Percentiles rank a stretch among this genome's conserved stretches.
Conservation (phyloP, 768 basidiomycete genomes). For the Kwoniella sp. region DNA sequence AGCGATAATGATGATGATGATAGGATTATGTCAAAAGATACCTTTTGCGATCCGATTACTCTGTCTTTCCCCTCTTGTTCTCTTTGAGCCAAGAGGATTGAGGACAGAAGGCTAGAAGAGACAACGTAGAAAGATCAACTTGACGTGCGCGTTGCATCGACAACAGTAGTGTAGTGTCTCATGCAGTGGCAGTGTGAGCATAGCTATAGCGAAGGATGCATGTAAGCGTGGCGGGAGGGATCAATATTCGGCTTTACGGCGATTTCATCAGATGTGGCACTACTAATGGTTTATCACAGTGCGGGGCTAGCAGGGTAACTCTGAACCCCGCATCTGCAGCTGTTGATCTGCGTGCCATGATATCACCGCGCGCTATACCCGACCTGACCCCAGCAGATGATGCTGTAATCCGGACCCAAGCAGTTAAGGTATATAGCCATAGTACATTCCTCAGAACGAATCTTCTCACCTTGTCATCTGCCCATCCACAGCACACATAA, state of each 20-base stretch:
- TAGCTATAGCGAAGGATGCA: no score
- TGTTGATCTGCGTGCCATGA: neutral
- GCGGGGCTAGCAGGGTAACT: neutral
- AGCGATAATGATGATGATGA: neutral
- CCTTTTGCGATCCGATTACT: slow-evolving; percentile 6
- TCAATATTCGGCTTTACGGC: neutral
- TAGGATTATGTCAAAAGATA: slow-evolving; percentile 13
- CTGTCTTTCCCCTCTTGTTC: neutral
- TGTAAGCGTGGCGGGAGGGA: neutral
- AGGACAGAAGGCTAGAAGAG: neutral
- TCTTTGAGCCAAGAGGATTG: neutral
- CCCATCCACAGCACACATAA: neutral
- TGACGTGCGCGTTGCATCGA: neutral
- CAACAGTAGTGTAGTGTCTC: no score
- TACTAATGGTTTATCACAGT: neutral
- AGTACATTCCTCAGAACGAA: neutral
- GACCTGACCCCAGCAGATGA: no score
- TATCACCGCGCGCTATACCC: no score
- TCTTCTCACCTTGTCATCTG: slow-evolving; percentile 1
- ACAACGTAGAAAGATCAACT: neutral
- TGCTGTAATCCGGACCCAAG: neutral
- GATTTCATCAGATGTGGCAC: neutral
- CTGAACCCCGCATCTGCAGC: neutral
- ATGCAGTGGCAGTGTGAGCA: no score
- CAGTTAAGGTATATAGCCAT: neutral